These are phyloP conservation scores for Papilionanthe hybrid DNA, from an alignment of 116 monocot species.

Conservation along the genomic window DNA sequence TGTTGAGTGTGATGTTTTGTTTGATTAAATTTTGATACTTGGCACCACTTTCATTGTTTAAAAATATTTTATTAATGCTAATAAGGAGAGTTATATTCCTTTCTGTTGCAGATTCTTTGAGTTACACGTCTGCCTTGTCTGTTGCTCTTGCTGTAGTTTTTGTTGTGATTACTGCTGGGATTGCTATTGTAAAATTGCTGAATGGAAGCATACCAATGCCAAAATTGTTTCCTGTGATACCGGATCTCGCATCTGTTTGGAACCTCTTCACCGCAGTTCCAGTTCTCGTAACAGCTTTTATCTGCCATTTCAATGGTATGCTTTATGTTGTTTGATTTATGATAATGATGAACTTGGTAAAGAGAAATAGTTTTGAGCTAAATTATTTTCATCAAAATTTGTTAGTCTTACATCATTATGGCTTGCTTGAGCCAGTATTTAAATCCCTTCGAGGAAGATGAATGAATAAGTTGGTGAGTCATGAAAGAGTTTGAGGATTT, in stretches of 20 bases:
- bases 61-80: neutral
- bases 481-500: too few relatives aligned
- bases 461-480: too few relatives aligned
- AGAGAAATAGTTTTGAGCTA: neutral
- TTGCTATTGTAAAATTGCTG: constrained; percentile 11
- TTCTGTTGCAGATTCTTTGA: constrained; percentile 13
- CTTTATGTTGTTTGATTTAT: neutral
- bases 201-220: constrained; percentile 14
- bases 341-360: neutral
- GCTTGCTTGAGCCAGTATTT: too few relatives aligned
- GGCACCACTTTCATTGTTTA: neutral
- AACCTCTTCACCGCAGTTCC: constrained; percentile 14
- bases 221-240: constrained; percentile 5
- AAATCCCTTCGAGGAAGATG: too few relatives aligned
- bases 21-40: neutral
- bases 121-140: constrained; percentile 16
- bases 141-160: constrained; percentile 17
- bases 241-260: constrained; percentile 2
- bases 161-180: constrained; percentile 14
- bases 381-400: too few relatives aligned
- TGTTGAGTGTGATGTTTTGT: neutral
- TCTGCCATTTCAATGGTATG: constrained; percentile 14
- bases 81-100: neutral
- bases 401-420: too few relatives aligned
- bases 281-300: constrained; percentile 11